Conservation (phyloP, 1,139 yeast genomes). For the Saccharomyces hybrid region DNA sequence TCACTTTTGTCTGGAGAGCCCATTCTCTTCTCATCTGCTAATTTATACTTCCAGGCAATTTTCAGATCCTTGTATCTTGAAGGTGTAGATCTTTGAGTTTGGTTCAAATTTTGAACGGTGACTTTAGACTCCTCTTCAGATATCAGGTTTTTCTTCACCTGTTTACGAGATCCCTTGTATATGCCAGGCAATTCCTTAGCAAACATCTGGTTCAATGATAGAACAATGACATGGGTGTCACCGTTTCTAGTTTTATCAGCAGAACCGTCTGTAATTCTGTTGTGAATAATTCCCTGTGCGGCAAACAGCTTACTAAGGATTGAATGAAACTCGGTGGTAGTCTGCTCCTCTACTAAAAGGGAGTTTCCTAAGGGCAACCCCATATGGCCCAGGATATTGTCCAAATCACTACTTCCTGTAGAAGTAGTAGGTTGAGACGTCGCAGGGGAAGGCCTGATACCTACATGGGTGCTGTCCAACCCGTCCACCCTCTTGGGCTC, state of each 20-base stretch:
- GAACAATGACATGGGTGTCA: conserved; percentile 56
- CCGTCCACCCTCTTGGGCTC: not conserved
- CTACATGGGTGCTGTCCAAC: conserved; percentile 40
- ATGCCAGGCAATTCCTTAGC: conserved; percentile 71
- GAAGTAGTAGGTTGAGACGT: conserved; percentile 72
- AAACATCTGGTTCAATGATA: conserved; percentile 60
- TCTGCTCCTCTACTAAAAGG: conserved; percentile 69
- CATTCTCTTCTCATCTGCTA: conserved; percentile 38
- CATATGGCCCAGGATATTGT: conserved; percentile 66
- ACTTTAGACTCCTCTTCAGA: conserved; percentile 53
- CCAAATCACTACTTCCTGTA: conserved; percentile 70
- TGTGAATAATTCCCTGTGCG: conserved; percentile 72
- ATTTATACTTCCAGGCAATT: conserved; percentile 84
- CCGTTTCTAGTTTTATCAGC: conserved; percentile 23
- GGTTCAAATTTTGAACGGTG: conserved; percentile 59
- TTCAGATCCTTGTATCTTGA: conserved; percentile 46
- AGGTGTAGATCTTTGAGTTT: conserved; percentile 19
- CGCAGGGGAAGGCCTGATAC: conserved; percentile 65
- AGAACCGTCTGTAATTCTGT: conserved; percentile 38
- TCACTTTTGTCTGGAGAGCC: conserved; percentile 23
- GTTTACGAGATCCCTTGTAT: conserved; percentile 63
- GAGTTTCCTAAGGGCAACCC: conserved; percentile 79
- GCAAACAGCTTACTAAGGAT: conserved; percentile 64
- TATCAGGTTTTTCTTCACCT: conserved; percentile 54
- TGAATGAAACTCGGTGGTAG: conserved; percentile 85